Conservation (phyloP, 2,329 filamentous ascomycete genomes). For the Thelonectria rubi region DNA sequence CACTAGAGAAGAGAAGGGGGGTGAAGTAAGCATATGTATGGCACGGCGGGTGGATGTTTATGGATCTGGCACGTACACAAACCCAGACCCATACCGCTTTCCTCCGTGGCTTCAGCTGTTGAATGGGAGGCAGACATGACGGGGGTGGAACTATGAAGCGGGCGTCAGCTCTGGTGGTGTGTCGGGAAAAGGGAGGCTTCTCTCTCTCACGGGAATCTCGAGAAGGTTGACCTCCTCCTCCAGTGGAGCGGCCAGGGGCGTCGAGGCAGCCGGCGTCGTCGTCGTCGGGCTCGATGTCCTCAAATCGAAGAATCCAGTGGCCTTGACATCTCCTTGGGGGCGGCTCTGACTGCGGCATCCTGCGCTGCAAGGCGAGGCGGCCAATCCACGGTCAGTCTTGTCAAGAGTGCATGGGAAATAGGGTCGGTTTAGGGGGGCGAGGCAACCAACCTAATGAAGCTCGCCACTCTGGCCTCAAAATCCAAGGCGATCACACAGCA, state of each 20-base stretch:
- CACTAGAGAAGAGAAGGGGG: conserved; percentile 14
- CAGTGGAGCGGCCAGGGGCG: neutral
- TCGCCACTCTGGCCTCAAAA: neutral
- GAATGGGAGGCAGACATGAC: neutral
- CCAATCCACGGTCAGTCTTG: neutral
- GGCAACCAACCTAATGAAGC: neutral
- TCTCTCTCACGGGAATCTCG: neutral
- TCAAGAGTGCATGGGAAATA: neutral
- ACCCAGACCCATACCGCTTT: conserved; percentile 18
- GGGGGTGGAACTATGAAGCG: neutral
- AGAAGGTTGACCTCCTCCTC: neutral
- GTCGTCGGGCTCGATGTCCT: neutral
- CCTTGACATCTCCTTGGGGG: neutral
- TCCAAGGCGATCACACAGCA: too few species aligned
- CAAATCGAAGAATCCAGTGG: neutral
- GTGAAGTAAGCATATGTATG: conserved; percentile 20
- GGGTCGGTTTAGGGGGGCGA: neutral
- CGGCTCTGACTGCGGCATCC: neutral
- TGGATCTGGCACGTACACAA: conserved; percentile 10
- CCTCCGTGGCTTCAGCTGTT: neutral
- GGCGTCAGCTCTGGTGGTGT: neutral
- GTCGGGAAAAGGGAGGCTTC: neutral
- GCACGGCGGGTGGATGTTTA: neutral
- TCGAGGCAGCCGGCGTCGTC: neutral
- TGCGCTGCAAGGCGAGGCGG: neutral